Base-by-base conservation (phyloP, 345 rosid species). In the Erodium maritimum region DNA sequence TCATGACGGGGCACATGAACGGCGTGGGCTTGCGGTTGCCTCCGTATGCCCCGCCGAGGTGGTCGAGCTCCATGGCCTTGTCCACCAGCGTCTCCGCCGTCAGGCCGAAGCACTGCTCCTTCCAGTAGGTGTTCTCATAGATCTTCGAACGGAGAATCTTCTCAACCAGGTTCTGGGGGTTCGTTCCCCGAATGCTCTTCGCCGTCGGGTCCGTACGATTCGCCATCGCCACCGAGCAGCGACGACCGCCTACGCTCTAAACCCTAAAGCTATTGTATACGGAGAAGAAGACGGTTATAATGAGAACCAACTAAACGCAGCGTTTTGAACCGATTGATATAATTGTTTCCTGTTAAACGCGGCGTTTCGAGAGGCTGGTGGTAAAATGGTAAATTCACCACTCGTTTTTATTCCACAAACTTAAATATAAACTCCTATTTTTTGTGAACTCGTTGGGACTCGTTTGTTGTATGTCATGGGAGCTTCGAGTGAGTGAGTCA, bases 31-130 rank as follows among this genome's bases (percentile, higher is more conserved):
- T 86, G 7, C 88, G 81, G 65, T 69, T 91, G 16, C 97, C 97
- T 2, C 95, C 95, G 59, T 56, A 77, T 19, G 95, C 82, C 0
- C 95, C 95, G 3, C 98, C 98, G 29, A 88, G 56, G 61, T 84
- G 93, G 69, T 86, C 90, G 55, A 91, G 90, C 75, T 88, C 93
- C 96, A 88, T 86, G 51, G 95, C 95, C 67, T 84, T 91, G 71
- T 91, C 96, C 5, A 86, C 93, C 4, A 88, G 79, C 7, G 98
- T 84, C 80, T 86, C 96, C 22, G 96, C 95, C 19, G 96, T 88
- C 21, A 82, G 68, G 9, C 96, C 95, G 57, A 91, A 91, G 71
- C 95, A 91, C 24, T 86, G 95, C 79, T 86, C 98, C 66, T 91
- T 91, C 98, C 96, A 84, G 60, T 84, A 86, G 4, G 87, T 84